Conservation (phyloP, 495 filamentous ascomycete genomes). For the Daldinia grandis region DNA sequence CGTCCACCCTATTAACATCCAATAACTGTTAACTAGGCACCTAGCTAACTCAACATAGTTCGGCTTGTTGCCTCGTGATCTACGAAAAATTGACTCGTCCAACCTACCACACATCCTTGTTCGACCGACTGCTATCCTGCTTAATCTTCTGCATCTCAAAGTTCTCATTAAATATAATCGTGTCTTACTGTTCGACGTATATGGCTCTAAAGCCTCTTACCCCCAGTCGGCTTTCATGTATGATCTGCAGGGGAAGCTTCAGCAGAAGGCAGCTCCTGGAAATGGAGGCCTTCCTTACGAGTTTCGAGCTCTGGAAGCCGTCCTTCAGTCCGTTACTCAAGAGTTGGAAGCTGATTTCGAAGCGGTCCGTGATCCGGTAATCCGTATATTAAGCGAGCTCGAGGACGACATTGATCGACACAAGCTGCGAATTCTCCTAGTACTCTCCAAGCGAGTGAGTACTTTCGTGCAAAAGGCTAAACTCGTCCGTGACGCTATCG, state of each 20-base stretch:
- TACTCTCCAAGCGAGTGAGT: slow-evolving; percentile 93
- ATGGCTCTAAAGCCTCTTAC: slow-evolving; percentile 92
- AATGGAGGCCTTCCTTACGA: slow-evolving; percentile 71
- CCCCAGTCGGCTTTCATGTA: slow-evolving; percentile 97
- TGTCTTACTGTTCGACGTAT: slow-evolving; percentile 94
- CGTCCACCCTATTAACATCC: slow-evolving; percentile 30
- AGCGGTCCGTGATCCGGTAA: slow-evolving; percentile 88
- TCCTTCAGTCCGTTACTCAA: slow-evolving; percentile 81
- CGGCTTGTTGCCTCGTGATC: slow-evolving; percentile 91
- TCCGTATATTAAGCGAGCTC: slow-evolving; percentile 83
- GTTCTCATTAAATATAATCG: slow-evolving; percentile 94
- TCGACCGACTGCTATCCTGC: slow-evolving; percentile 90
- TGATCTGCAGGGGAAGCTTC: slow-evolving; percentile 73
- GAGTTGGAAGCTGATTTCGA: slow-evolving; percentile 94
- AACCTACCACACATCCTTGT: slow-evolving; percentile 96
- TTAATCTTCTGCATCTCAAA: slow-evolving; percentile 92
- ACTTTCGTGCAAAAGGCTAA: slow-evolving; percentile 98
- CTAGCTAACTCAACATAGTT: slow-evolving; percentile 67
- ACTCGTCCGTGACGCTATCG: slow-evolving; percentile 91
- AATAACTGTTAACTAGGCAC: neutral
- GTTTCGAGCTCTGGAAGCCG: slow-evolving; percentile 80
- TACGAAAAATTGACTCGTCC: slow-evolving; percentile 98
- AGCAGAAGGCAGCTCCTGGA: slow-evolving; percentile 59
- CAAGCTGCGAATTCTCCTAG: slow-evolving; percentile 86
- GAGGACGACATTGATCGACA: slow-evolving; percentile 98